Evolutionary conservation across 2,329 filamentous ascomycete genomes (phyloP), one percentile per base, ranked within the genome.

Genomic region (Xylaria sp.): DNA sequence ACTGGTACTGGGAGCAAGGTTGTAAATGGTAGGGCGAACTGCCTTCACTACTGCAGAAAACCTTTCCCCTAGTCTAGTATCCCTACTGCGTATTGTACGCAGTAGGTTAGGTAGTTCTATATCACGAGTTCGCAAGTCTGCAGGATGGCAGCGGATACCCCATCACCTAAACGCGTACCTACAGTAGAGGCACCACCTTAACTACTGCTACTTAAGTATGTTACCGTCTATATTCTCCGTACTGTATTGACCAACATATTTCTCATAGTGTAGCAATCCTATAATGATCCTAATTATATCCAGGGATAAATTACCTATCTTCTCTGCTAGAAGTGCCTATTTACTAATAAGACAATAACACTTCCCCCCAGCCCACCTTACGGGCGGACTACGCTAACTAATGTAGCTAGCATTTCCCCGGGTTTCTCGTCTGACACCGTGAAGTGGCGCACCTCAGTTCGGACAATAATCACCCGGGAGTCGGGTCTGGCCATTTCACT

Each of bases 341-440:
- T 50, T 50, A 20, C 2, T n/a, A 13, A 47, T 36, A 15, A 58
- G 38, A n/a, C 15, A 33, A 29, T 25, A 9, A 5, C 11, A n/a
- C n/a, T n/a, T n/a, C 27, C 33, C 20, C 22, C 2, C 38, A 29
- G 17, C 29, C 29, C 31, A 6, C 29, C 9, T 17, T 29, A 20
- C 10, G 13, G 7, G 27, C 15, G 25, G 27, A 17, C 25, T 20
- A 36, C 1, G n/a, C 20, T 15, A 47, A 6, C 42, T 38, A 22
- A n/a, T n/a, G 15, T 20, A 60, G 6, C 36, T 44, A 27, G 20
- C 51, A 13, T 20, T 54, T 53, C 58, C 22, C 27, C 39, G 20
- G 50, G 31, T 62, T 49, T 62, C 17, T 55, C 29, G 29, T n/a
- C 27, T 47, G 20, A 27, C 20, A 11, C 31, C 42, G 44, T 55